These are phyloP conservation scores for Knoxdaviesia proteae DNA, from an alignment of 2,329 filamentous ascomycete species.

Conservation along the genomic window DNA sequence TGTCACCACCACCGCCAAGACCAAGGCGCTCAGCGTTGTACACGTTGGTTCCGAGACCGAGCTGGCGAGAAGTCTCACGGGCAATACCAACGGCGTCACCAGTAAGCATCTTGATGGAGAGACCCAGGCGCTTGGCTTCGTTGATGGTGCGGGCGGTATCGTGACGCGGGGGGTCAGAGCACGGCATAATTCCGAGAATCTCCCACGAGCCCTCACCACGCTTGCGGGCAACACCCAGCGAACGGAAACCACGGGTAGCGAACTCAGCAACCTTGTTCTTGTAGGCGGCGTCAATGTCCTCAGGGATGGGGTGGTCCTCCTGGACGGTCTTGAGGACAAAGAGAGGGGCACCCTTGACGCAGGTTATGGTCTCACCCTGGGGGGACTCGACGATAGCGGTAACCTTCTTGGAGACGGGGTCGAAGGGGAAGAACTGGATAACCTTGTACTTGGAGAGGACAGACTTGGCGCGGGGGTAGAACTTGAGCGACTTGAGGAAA, in stretches of 20 bases:
- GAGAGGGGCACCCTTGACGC: conserved; percentile 78
- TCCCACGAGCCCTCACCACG: conserved; percentile 66
- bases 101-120: conserved; percentile 92
- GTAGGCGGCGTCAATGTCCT: conserved; percentile 61
- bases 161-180: conserved; percentile 76
- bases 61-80: conserved; percentile 75
- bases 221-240: conserved; percentile 82
- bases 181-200: conserved; percentile 88
- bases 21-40: conserved; percentile 87
- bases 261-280: conserved; percentile 88
- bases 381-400: conserved; percentile 66
- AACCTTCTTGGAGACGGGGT: conserved; percentile 87
- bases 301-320: conserved; percentile 61
- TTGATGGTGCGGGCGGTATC: conserved; percentile 80
- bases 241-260: conserved; percentile 81
- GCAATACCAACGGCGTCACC: conserved; percentile 88
- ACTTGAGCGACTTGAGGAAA: conserved; percentile 68
- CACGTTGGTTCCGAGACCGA: conserved; percentile 79
- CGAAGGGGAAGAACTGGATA: conserved; percentile 70
- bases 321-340: conserved; percentile 76
- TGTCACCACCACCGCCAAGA: conserved; percentile 74
- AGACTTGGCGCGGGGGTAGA: conserved; percentile 64
- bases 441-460: conserved; percentile 71
- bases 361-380: conserved; percentile 65
- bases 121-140: conserved; percentile 70